These are phyloP conservation scores for Phoenix roebelenii DNA, from an alignment of 176 grass and related monocot genomes.

Conservation along the genomic window DNA sequence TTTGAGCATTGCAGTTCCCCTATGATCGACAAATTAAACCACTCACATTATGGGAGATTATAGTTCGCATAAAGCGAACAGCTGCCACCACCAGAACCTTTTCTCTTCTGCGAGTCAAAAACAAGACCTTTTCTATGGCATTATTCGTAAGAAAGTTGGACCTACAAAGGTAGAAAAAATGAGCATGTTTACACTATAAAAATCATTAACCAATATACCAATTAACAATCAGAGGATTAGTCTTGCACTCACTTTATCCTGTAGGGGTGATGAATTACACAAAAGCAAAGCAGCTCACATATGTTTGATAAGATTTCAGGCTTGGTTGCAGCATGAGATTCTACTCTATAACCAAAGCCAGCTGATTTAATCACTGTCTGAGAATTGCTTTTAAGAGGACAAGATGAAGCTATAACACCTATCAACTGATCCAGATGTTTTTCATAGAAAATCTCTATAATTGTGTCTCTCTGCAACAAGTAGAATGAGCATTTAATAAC, in stretches of 20 bases:
- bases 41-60: slow-evolving; percentile 70
- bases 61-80: slow-evolving; percentile 62
- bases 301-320: slow-evolving; percentile 68
- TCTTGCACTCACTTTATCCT: slow-evolving; percentile 49
- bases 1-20: too few species aligned
- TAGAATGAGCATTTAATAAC: slow-evolving; percentile 13
- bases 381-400: slow-evolving; percentile 25
- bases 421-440: slow-evolving; percentile 62
- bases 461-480: slow-evolving; percentile 47
- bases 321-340: slow-evolving; percentile 25
- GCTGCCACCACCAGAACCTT: slow-evolving; percentile 61
- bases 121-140: slow-evolving; percentile 71
- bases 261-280: slow-evolving; percentile 54
- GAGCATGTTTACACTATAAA: neutral
- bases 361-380: slow-evolving; percentile 21
- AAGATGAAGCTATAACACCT: slow-evolving; percentile 62
- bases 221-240: too few species aligned
- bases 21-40: slow-evolving; percentile 3
- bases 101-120: slow-evolving; percentile 61
- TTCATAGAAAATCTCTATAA: slow-evolving; percentile 54
- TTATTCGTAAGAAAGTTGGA: slow-evolving; percentile 47
- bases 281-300: slow-evolving; percentile 79
- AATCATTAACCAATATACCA: neutral
- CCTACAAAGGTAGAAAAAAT: slow-evolving; percentile 30
- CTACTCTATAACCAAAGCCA: slow-evolving; percentile 23